Evolutionary conservation across 305 asterid species (phyloP).

Genomic region (Petunia hybrid): DNA sequence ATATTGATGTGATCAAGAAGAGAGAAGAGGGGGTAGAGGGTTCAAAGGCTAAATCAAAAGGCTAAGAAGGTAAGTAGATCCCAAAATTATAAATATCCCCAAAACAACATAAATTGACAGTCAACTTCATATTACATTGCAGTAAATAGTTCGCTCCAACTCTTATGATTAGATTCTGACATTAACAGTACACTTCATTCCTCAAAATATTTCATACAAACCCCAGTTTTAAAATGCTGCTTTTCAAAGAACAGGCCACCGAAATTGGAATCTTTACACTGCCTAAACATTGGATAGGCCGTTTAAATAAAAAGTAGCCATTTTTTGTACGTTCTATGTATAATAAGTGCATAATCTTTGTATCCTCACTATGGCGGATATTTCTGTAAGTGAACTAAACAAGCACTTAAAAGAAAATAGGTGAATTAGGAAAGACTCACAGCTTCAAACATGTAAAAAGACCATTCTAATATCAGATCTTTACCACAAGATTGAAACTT

Average conservation of each 20-base stretch:
- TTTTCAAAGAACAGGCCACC: slow-evolving; percentile 1
- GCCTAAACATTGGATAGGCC: too few relatives aligned
- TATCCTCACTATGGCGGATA: too few relatives aligned
- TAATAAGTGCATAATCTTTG: too few relatives aligned
- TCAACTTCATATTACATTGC: not conserved
- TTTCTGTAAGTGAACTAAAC: not conserved
- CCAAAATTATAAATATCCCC: not conserved
- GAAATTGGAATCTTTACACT: not conserved
- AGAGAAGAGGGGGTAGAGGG: not conserved
- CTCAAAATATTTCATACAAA: slow-evolving; percentile 25
- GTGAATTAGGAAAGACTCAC: slow-evolving; percentile 1
- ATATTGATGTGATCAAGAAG: slow-evolving; percentile 12
- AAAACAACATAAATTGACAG: not conserved
- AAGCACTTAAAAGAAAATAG: not conserved
- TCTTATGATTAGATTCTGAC: not conserved
- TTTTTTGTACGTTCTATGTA: too few relatives aligned
- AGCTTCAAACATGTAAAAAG: slow-evolving; percentile 36
- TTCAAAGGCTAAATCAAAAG: not conserved
- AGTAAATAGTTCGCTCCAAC: not conserved
- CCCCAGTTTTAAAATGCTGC: slow-evolving; percentile 21
- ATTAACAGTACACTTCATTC: slow-evolving; percentile 9
- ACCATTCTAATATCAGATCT: slow-evolving; percentile 58
- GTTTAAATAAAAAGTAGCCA: too few relatives aligned
- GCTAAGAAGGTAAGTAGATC: slow-evolving; percentile 27
- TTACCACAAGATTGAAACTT: slow-evolving; percentile 33